phyloP scores from a whole-genome alignment of 2,329 filamentous ascomycete species.

The Colletotrichum tabaci region DNA sequence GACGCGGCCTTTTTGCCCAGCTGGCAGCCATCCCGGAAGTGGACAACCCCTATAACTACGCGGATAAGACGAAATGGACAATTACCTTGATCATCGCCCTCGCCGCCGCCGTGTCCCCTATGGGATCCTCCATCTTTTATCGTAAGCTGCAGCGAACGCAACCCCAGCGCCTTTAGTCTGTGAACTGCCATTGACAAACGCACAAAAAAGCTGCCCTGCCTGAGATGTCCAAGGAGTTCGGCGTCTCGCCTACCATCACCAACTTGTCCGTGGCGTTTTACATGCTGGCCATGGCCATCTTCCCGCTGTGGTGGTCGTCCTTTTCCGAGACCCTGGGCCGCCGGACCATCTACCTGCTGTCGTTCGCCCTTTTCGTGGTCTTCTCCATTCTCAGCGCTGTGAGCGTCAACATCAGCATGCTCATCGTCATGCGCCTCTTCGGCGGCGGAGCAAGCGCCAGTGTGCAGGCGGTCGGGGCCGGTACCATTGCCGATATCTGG shows the following conservation, averaged over 20 bases:
- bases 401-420: constrained; percentile 79
- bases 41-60: constrained; percentile 81
- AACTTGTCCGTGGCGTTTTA: constrained; percentile 86
- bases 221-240: constrained; percentile 73
- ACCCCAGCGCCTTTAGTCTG: not conserved
- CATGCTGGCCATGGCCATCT: constrained; percentile 87
- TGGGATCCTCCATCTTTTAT: constrained; percentile 88
- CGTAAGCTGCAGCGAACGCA: constrained; percentile 65
- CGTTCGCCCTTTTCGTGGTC: constrained; percentile 79
- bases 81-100: constrained; percentile 85
- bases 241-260: constrained; percentile 75
- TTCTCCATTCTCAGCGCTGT: constrained; percentile 80
- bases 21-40: constrained; percentile 85
- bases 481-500: constrained; percentile 88
- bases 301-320: constrained; percentile 89
- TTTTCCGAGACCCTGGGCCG: constrained; percentile 83
- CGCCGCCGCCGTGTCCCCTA: constrained; percentile 82
- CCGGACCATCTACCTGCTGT: constrained; percentile 83
- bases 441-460: constrained; percentile 84
- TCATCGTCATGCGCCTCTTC: constrained; percentile 82
- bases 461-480: constrained; percentile 86
- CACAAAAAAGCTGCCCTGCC: constrained; percentile 73
- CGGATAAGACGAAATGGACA: constrained; percentile 83
- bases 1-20: constrained; percentile 81
- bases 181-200: constrained; percentile 35